Evolutionary conservation across 2,329 filamentous ascomycete genomes (phyloP), one percentile per base, ranked within the genome.

Genomic region (Cyclaneusma minus): DNA sequence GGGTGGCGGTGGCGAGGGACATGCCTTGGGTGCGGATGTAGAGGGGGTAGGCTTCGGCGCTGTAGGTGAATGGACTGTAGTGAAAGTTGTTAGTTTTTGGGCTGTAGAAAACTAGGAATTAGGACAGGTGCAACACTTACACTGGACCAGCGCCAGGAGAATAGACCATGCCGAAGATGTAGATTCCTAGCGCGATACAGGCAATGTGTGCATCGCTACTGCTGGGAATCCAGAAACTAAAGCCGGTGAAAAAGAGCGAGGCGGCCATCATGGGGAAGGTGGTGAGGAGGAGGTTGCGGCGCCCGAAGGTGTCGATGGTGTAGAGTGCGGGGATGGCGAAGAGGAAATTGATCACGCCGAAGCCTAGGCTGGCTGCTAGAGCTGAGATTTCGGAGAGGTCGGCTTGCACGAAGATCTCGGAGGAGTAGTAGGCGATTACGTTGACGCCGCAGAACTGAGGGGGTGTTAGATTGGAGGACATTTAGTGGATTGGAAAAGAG

Each of bases 241-340:
- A 63, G 1, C 62, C 61, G 0, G 61, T 62, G 29, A 62, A 61
- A 35, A 66, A 52, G 16, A 65, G 48, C 21, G 54, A 55, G 24
- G 60, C 38, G 3, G 53, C 52, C 72, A 79, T 77, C 11, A 76
- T 48, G 0, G 72, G 72, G 40, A 78, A 75, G 0, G 71, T 78
- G 2, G 58, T 57, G 4, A 77, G 53, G 1, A 78, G 56, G 6
- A 78, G 52, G 35, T 70, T 70, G 12, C 73, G 59, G 3, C 74
- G 63, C 5, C 73, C 74, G 31, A 72, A 77, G 0, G 64, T 74
- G 40, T 80, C 73, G 35, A 78, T 78, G 5, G 69, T 75, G 43
- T 67, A 72, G 24, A 76, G 51, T 3, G 68, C 69, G 0, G 68
- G 68, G 8, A 73, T 52, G 1, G 70, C 68, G 34, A 74, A 74